Conservation (phyloP, 805 yeast genomes). For the Vanderwaltozyma tropicalis region DNA sequence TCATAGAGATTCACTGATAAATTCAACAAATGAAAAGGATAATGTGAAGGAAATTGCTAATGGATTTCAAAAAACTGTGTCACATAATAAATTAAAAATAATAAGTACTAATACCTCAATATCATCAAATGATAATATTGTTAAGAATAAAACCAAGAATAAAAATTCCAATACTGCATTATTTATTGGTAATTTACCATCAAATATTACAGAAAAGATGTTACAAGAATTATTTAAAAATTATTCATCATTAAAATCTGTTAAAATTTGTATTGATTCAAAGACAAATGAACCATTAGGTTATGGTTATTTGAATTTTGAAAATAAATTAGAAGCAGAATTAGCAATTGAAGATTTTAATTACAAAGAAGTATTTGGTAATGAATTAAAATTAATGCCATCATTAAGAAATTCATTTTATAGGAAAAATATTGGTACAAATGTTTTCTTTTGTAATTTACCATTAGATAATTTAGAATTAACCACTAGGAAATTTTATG, state of each 20-base stretch:
- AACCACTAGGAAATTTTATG: slow-evolving; percentile 40
- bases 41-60: no score
- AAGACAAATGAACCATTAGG: slow-evolving; percentile 49
- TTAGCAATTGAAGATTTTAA: slow-evolving; percentile 49
- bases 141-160: neutral
- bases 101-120: neutral
- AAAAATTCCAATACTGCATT: slow-evolving; percentile 25
- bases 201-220: slow-evolving; percentile 38
- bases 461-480: slow-evolving; percentile 27
- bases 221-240: slow-evolving; percentile 36
- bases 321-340: slow-evolving; percentile 39
- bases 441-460: slow-evolving; percentile 41
- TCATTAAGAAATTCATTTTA: slow-evolving; percentile 37
- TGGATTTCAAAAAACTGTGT: no score
- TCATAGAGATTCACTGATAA: neutral
- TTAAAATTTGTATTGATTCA: slow-evolving; percentile 50
- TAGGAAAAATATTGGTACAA: slow-evolving; percentile 41
- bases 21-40: no score
- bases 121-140: no score
- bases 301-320: slow-evolving; percentile 64
- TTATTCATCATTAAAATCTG: slow-evolving; percentile 41
- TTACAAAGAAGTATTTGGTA: slow-evolving; percentile 31
- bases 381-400: slow-evolving; percentile 46
- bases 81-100: no score
- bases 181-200: slow-evolving; percentile 55